These are phyloP conservation scores for Dictyostelium purpureum DNA, from an alignment of 78 protist species.

Conservation along the genomic window DNA sequence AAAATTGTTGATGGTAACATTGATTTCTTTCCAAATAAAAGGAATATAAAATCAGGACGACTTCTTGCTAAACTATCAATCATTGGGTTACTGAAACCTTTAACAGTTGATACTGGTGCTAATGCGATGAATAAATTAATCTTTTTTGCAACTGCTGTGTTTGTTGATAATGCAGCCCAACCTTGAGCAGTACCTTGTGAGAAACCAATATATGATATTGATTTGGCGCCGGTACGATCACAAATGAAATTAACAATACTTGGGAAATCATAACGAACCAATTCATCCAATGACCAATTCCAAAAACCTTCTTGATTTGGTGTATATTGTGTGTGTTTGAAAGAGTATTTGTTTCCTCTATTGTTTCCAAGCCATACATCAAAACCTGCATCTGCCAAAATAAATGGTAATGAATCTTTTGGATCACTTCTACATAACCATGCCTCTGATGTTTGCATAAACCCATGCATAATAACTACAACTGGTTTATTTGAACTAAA, in stretches of 20 bases:
- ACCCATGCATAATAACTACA: conserved; percentile 80
- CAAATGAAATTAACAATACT: conserved; percentile 40
- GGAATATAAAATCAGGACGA: conserved; percentile 77
- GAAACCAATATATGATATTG: conserved; percentile 78
- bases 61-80: conserved; percentile 52
- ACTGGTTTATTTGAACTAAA: conserved; percentile 22
- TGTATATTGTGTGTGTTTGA: conserved; percentile 36
- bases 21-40: conserved; percentile 75
- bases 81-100: conserved; percentile 73
- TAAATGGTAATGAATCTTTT: conserved; percentile 61
- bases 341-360: conserved; percentile 81
- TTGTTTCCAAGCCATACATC: conserved; percentile 87
- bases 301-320: conserved; percentile 66
- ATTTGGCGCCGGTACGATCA: conserved; percentile 11
- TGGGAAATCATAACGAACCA: conserved; percentile 83
- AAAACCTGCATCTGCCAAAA: conserved; percentile 81
- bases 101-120: conserved; percentile 65
- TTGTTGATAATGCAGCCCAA: conserved; percentile 69
- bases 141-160: conserved; percentile 28
- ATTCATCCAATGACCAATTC: conserved; percentile 82
- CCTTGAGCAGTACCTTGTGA: conserved; percentile 88
- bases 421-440: conserved; percentile 70
- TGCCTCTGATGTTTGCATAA: conserved; percentile 71
- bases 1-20: conserved; percentile 57
- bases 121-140: conserved; percentile 51